Evolutionary conservation across 257 asterid genomes (phyloP).

Genomic region (Solanum pimpinellifolium): DNA sequence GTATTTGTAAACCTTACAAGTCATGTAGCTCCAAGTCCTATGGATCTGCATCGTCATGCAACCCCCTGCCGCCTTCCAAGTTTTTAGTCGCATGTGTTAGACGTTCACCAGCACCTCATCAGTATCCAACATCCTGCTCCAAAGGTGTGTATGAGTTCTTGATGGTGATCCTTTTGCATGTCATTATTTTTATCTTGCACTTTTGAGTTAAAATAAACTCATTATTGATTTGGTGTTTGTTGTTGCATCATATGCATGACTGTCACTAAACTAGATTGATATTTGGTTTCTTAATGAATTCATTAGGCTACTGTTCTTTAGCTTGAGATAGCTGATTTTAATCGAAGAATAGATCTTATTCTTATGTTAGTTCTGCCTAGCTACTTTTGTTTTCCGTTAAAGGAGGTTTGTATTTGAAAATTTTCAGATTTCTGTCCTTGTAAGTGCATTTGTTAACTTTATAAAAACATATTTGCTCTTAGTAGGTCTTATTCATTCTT

Average conservation of each 20-base stretch:
- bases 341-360: background rate
- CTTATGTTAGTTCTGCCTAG: background rate
- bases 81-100: constrained; percentile 6
- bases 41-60: constrained; percentile 9
- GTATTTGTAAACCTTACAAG: constrained; percentile 17
- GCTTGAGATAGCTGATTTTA: background rate
- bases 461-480: background rate
- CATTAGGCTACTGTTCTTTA: background rate
- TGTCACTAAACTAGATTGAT: background rate
- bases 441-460: background rate
- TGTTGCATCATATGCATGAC: background rate
- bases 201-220: background rate
- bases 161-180: background rate
- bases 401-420: background rate
- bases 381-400: background rate
- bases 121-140: background rate
- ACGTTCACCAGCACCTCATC: constrained; percentile 16
- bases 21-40: constrained; percentile 16
- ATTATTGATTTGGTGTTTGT: background rate
- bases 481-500: background rate
- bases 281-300: background rate
- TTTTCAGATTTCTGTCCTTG: background rate
- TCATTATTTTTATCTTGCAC: background rate
- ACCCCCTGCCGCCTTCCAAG: constrained; percentile 4
- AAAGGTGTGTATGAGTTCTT: constrained; percentile 26